Evolutionary conservation across 2,329 filamentous ascomycete species (phyloP), one percentile per base, ranked within the genome.

Genomic region (Aureobasidium lini): DNA sequence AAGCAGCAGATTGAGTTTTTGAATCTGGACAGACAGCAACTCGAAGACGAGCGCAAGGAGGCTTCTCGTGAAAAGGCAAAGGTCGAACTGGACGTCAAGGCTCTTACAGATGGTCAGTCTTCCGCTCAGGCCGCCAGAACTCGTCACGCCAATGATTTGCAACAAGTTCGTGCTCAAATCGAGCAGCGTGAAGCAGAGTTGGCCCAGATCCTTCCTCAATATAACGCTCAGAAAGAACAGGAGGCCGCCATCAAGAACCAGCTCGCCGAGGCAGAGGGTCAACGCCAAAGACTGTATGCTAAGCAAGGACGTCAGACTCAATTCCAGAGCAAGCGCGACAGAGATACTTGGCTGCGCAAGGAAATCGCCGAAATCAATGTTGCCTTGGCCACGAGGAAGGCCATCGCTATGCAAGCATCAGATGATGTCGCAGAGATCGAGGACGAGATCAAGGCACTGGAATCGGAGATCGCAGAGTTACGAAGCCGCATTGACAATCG

Each of bases 261-360:
- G 61, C 79, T 97, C 10, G 87, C 91, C 48, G 80, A 88, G 52
- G 88, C 88, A 0, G 88, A 95, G 67, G 86, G 86, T 7, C 81
- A 83, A 5, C 82, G 89, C 43, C 85, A 88, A 64, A 86, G 92
- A 39, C 81, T 99, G 7, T 90, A 95, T 69, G 89, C 89, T 53
- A 99, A 99, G 72, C 93, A 99, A 74, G 90, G 88, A 44, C 87
- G 93, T 47, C 91, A 88, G 64, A 87, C 88, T 16, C 88, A 90
- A 63, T 99, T 96, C 73, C 88, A 82, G 69, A 95, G 85, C 71
- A 96, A 96, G 76, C 82, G 84, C 8, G 90, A 97, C 70, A 86
- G 95, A 44, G 93, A 99, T 71, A 82, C 84, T 37, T 96, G 84
- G 79, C 78, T 99, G 52, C 84, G 84, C 62, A 81, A 84, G 62